Evolutionary conservation across 2,329 filamentous ascomycete genomes (phyloP).

Genomic region (Thielaviopsis euricoi): DNA sequence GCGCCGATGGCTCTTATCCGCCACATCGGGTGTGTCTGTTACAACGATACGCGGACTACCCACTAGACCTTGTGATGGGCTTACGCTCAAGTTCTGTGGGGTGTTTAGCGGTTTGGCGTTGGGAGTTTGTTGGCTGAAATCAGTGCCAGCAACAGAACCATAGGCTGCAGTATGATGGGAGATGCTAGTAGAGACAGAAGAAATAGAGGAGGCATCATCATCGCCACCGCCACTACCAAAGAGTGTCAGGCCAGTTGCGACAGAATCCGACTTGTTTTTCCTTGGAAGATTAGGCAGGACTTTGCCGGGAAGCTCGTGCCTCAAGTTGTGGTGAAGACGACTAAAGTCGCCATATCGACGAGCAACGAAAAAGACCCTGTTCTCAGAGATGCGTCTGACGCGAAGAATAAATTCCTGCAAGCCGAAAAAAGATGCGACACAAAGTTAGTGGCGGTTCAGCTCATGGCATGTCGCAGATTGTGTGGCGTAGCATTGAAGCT

Average conservation of each 20-base stretch:
- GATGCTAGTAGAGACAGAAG: constrained; percentile 57
- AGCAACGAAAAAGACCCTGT: constrained; percentile 58
- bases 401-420: constrained; percentile 75
- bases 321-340: constrained; percentile 60
- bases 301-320: constrained; percentile 78
- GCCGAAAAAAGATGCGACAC: not conserved
- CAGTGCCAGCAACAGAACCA: no score
- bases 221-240: constrained; percentile 42
- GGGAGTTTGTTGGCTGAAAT: not conserved
- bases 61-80: not conserved
- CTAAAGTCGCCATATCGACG: constrained; percentile 80
- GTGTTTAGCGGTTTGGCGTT: not conserved
- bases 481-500: not conserved
- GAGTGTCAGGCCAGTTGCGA: constrained; percentile 39
- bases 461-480: not conserved
- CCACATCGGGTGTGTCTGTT: not conserved
- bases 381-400: constrained; percentile 59
- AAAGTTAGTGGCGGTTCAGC: not conserved
- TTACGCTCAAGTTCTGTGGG: not conserved
- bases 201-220: constrained; percentile 65
- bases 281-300: constrained; percentile 71
- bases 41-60: not conserved
- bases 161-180: constrained; percentile 15
- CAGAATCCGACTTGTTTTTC: constrained; percentile 75
- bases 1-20: constrained; percentile 15